Evolutionary conservation across 768 basidiomycete species (phyloP).

Genomic region (Pisolithus sp.): DNA sequence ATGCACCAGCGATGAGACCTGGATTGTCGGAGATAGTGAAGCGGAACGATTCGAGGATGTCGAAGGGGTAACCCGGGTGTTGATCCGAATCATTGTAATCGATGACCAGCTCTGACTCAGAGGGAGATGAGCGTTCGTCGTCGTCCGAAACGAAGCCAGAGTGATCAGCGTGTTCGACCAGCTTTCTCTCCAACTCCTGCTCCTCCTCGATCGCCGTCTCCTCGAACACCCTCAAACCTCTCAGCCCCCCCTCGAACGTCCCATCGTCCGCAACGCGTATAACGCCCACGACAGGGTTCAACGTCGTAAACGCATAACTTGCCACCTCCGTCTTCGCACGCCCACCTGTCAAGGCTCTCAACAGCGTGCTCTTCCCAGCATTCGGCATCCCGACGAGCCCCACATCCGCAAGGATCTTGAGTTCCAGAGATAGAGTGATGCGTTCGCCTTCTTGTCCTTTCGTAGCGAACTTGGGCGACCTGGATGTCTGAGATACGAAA

Average conservation of each 20-base stretch:
- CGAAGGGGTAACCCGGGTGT: constrained; percentile 46
- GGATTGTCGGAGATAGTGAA: constrained; percentile 98
- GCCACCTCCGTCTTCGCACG: constrained; percentile 82
- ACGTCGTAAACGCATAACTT: constrained; percentile 88
- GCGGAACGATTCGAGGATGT: constrained; percentile 67
- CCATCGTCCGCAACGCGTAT: constrained; percentile 81
- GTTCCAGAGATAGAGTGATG: constrained; percentile 79
- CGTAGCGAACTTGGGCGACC: constrained; percentile 84
- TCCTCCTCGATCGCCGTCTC: constrained; percentile 57
- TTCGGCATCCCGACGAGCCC: constrained; percentile 96
- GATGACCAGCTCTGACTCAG: constrained; percentile 2
- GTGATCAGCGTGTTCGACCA: constrained; percentile 24
- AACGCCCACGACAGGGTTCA: constrained; percentile 90
- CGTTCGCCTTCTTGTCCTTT: constrained; percentile 67
- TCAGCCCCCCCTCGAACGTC: constrained; percentile 57
- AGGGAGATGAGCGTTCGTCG: constrained; percentile 16
- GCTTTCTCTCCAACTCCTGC: constrained; percentile 37
- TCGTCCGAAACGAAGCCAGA: not conserved
- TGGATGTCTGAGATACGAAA: constrained; percentile 60
- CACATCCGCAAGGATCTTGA: constrained; percentile 92
- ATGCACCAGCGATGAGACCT: constrained; percentile 78
- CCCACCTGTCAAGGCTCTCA: constrained; percentile 84
- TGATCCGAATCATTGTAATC: not conserved
- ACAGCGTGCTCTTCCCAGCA: constrained; percentile 86
- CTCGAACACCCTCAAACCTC: constrained; percentile 48